Evolutionary conservation across 768 basidiomycete species (phyloP), one percentile per base, ranked within the genome.

Genomic region (Asterophora lycoperdoides): DNA sequence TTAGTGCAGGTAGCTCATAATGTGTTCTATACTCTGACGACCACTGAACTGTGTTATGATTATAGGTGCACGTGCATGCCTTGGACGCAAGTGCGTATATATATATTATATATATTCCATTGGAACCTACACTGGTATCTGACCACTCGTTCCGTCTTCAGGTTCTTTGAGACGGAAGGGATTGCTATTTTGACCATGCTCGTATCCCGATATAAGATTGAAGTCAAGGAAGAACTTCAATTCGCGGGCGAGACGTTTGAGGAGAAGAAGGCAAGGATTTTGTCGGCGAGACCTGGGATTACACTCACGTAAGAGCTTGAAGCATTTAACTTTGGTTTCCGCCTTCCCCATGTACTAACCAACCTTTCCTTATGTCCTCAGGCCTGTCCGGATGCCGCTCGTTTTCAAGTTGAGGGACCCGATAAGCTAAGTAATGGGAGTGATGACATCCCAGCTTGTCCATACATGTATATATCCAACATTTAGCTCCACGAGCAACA

Each of bases 101-200:
- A n/a, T n/a, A 23, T 55, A 15, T 2, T 19, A 23, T 55, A 15
- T 2, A 23, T 55, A 15, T 2, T 19, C 10, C 23, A 5, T 23
- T 23, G 20, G 8, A 13, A 28, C 6, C 15, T 13, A 13, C n/a
- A 23, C 15, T 36, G 14, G 14, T 46, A 17, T 29, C 36, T 40
- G 33, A 42, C 8, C 30, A 19, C 33, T 17, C 5, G 17, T 20
- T 13, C 7, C 35, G 17, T 18, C 28, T 53, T 39, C 36, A 77
- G 74, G 53, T 79, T 78, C 57, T 70, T 68, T n/a, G 79, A 80
- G 60, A 76, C 74, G 1, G 76, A 79, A 59, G 75, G 66, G 20
- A 65, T 79, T 37, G 77, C 74, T 5, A 69, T 74, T 37, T 62
- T 83, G n/a, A 73, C 77, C 13, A 67, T 75, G 61, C 56, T 83